phyloP scores from a whole-genome alignment of 2,329 filamentous ascomycete genomes.

The Basipetospora chlamydospora region DNA sequence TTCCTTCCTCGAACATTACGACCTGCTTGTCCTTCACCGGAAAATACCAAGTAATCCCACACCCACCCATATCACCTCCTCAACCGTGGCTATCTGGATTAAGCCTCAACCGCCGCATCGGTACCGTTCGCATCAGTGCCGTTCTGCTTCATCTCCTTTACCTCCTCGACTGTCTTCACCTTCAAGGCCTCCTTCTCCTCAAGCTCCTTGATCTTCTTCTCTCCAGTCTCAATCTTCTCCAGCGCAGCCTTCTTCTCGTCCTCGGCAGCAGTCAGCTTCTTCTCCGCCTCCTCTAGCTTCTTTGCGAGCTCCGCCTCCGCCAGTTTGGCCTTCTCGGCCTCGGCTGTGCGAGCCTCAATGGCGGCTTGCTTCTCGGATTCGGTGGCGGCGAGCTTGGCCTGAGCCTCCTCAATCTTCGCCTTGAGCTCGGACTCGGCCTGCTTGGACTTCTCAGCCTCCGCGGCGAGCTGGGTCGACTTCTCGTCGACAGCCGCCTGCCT shows the following conservation, averaged over 20 bases:
- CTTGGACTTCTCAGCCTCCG: constrained; percentile 3
- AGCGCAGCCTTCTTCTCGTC: constrained; percentile 7
- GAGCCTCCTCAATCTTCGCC: constrained; percentile 9
- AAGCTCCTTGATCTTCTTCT: constrained; percentile 6
- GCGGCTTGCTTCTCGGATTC: constrained; percentile 5
- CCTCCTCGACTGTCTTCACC: not conserved
- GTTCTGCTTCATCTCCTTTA: no score
- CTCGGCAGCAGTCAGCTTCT: constrained; percentile 5
- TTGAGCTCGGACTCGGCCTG: constrained; percentile 5
- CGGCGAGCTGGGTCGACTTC: constrained; percentile 5
- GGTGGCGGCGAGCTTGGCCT: constrained; percentile 4
- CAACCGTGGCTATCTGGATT: no score
- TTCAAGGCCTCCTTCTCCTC: constrained; percentile 6
- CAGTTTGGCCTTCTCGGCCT: constrained; percentile 10
- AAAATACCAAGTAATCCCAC: no score
- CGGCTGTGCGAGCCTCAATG: constrained; percentile 7
- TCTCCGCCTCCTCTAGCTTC: not conserved
- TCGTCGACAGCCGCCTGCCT: constrained; percentile 8
- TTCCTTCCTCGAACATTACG: no score
- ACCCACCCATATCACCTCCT: no score
- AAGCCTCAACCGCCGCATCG: no score
- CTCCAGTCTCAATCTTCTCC: no score
- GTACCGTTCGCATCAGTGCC: no score
- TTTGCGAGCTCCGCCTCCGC: constrained; percentile 6
- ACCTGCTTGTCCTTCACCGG: no score